phyloP scores from a whole-genome alignment of 1,284 basidiomycete genomes.

The Ustilago bromivora region DNA sequence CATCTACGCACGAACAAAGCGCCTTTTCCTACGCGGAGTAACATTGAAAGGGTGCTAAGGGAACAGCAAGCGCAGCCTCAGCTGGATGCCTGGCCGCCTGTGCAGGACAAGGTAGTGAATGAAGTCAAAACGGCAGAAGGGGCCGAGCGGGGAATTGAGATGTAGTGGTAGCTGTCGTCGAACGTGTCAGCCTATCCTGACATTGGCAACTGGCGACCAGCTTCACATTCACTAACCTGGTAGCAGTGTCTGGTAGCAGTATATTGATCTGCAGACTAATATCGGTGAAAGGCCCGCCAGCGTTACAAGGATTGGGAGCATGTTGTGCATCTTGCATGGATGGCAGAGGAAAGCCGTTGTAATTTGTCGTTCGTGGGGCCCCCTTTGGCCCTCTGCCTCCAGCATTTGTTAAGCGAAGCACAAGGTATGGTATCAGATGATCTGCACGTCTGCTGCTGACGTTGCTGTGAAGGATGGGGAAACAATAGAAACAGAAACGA shows the following conservation, averaged over 20 bases:
- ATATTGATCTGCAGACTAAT: too few species aligned
- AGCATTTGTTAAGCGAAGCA: not conserved
- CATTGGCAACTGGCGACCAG: not conserved
- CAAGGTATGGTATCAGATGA: not conserved
- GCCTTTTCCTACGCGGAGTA: conserved; percentile 3
- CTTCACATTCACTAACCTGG: not conserved
- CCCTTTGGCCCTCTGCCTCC: not conserved
- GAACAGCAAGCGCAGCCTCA: not conserved
- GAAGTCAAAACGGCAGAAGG: not conserved
- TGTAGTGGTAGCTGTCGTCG: not conserved
- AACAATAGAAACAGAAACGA: not conserved
- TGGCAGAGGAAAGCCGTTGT: not conserved
- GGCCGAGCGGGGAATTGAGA: not conserved
- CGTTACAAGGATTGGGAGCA: too few species aligned
- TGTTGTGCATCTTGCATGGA: conserved; percentile 8
- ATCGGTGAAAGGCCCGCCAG: too few species aligned
- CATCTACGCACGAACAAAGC: not conserved
- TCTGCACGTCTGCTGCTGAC: not conserved
- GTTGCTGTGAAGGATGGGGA: not conserved
- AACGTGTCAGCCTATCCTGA: not conserved
- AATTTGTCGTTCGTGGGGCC: not conserved
- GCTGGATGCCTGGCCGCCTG: not conserved
- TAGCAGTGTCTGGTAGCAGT: not conserved
- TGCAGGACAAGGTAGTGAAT: not conserved
- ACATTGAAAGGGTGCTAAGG: not conserved